A percentile compares a stretch with the other conserved stretches of the same genome.
Conservation (phyloP, 148 eudicot genomes). For the Vaccinium darrowii region DNA sequence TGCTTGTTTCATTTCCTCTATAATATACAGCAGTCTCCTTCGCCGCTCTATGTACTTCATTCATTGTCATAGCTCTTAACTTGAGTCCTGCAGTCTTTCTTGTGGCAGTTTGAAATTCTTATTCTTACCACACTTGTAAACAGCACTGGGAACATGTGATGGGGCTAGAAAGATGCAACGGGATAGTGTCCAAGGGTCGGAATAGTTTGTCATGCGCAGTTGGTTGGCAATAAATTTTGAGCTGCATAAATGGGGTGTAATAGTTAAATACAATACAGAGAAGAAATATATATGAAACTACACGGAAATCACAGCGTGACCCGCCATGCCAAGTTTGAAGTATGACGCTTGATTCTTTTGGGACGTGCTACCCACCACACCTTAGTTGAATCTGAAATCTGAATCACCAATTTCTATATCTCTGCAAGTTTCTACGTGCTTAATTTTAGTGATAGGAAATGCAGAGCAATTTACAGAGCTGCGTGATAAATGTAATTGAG, state of each 20-base stretch:
- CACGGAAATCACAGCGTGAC: background rate
- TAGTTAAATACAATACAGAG: background rate
- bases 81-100: background rate
- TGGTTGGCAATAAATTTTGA: background rate
- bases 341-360: background rate
- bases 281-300: background rate
- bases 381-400: background rate
- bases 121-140: background rate
- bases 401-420: background rate
- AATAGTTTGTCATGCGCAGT: background rate
- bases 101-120: background rate
- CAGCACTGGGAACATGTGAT: background rate
- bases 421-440: background rate
- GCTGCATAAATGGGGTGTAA: background rate
- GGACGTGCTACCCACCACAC: background rate
- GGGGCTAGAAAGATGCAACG: background rate
- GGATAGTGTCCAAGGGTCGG: background rate
- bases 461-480: background rate
- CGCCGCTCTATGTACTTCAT: background rate
- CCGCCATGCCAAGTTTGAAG: background rate
- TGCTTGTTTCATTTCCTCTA: background rate
- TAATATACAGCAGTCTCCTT: background rate
- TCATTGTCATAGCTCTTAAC: background rate
- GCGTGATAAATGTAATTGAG: background rate
- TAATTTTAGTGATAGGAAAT: background rate